Evolutionary conservation across 306 rosid genomes (phyloP).

Genomic region (Herpetospermum pedunculosum): DNA sequence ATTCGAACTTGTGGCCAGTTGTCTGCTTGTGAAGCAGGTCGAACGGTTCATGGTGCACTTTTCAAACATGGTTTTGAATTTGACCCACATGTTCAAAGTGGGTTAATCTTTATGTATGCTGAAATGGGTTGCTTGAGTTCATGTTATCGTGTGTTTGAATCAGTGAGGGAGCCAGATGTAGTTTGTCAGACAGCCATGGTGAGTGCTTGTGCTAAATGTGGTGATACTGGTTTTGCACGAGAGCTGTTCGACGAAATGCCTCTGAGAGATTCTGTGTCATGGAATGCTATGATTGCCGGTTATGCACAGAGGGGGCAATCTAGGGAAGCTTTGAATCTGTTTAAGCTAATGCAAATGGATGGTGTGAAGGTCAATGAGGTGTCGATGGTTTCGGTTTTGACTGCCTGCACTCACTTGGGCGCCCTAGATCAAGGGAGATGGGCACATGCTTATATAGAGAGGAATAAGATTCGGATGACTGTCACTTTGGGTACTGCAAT

Average conservation of each 20-base stretch:
- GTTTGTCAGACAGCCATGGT: conserved; percentile 45
- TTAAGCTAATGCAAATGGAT: conserved; percentile 42
- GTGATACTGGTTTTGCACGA: conserved; percentile 32
- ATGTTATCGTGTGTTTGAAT: conserved; percentile 24
- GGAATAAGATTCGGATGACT: conserved; percentile 28
- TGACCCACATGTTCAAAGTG: conserved; percentile 43
- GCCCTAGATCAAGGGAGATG: conserved; percentile 57
- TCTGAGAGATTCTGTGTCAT: conserved; percentile 25
- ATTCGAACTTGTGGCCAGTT: conserved; percentile 35
- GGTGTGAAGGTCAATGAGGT: conserved; percentile 47
- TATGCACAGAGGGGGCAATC: conserved; percentile 41
- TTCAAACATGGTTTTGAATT: conserved; percentile 31
- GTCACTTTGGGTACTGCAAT: conserved; percentile 42
- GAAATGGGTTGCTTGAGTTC: conserved; percentile 35
- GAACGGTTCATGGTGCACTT: conserved; percentile 26
- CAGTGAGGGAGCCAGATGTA: conserved; percentile 24
- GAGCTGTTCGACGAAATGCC: conserved; percentile 53
- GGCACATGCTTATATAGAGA: conserved; percentile 48
- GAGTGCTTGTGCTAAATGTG: conserved; percentile 31
- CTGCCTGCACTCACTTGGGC: conserved; percentile 37
- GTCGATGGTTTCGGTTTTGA: conserved; percentile 47
- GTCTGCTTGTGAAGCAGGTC: conserved; percentile 12
- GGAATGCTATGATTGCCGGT: conserved; percentile 52
- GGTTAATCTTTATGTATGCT: conserved; percentile 42
- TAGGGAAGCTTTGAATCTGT: conserved; percentile 36